Conservation (phyloP, 177 flowering plant species). For the Vitis hybrid region DNA sequence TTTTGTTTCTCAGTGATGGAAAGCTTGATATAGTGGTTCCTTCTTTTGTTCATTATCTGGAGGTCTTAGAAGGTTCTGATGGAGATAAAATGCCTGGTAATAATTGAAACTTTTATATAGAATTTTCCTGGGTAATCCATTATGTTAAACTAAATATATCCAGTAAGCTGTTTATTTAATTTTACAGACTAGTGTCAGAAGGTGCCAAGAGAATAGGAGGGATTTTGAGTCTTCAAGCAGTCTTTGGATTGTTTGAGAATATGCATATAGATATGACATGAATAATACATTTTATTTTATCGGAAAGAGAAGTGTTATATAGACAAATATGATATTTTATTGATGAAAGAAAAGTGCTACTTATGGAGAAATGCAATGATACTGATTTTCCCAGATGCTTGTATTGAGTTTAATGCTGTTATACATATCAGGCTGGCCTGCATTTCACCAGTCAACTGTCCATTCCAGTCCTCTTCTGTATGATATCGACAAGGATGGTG, state of each 20-base stretch:
- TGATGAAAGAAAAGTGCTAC: too few species aligned
- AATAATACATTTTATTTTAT: not conserved
- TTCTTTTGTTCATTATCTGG: slow-evolving; percentile 96
- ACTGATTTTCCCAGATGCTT: not conserved
- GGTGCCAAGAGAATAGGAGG: not conserved
- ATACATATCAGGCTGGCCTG: slow-evolving; percentile 82
- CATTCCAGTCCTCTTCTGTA: slow-evolving; percentile 90
- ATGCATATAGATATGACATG: not conserved
- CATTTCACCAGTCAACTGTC: slow-evolving; percentile 95
- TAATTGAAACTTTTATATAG: not conserved
- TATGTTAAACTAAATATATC: not conserved
- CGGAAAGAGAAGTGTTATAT: not conserved
- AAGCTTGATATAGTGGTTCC: slow-evolving; percentile 97
- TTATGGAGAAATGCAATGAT: not conserved
- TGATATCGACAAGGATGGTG: slow-evolving; percentile 99
- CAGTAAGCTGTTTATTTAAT: not conserved
- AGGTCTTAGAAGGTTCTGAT: slow-evolving; percentile 95
- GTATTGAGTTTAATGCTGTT: not conserved
- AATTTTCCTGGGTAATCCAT: not conserved
- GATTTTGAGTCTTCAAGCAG: not conserved
- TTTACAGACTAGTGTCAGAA: not conserved
- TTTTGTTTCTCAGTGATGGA: slow-evolving; percentile 68
- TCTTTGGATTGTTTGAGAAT: not conserved
- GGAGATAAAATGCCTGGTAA: slow-evolving; percentile 97
- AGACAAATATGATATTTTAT: not conserved